Base-by-base conservation (phyloP, 2,329 filamentous ascomycete genomes). In the Neoarthrinium moseri region DNA sequence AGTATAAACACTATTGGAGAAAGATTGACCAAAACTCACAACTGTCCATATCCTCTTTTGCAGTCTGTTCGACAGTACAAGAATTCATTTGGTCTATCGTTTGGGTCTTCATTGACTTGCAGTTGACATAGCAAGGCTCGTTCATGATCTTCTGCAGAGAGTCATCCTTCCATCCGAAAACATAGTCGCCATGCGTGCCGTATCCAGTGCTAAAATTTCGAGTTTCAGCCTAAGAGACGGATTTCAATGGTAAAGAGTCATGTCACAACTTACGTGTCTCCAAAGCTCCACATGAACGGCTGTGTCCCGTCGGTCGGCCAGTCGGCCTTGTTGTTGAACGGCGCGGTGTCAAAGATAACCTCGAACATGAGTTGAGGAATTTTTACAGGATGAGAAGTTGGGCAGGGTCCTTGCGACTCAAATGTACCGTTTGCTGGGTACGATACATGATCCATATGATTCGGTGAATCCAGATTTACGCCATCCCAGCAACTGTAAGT, bases 401-500 rank as follows among this genome's bases (percentile, higher is more conserved):
- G 68, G 43, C 69, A 71, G 4, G 62, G 57, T 1, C 65, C 65
- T 32, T 64, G 49, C 3, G 64, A 50, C 26, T 49, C 60, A 46
- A 68, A 67, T 15, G 61, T 65, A 2, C 65, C 68, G 35, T 37
- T 62, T 42, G 47, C 61, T 45, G 70, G 66, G 44, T 72, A 73
- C 1, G 72, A 59, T 26, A 73, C 63, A 44, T 73, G 70, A 45
- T 62, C 61, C 49, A 67, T 64, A 44, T 74, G 71, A 48, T 72
- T 67, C 1, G 63, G 62, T 1, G 62, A 65, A 47, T 74, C 69
- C 5, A 72, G 60, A 42, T 71, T 73, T 48, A 68, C 65, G 23
- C 71, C 70, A 39, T 73, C 70, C 70, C 70, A 73, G 59, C 71
- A 73, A 20, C 69, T 70, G 42, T 7, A n/a, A n/a, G n/a, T n/a